Percentiles rank a stretch among this genome's conserved stretches.
phyloP scores from a whole-genome alignment of 2,329 filamentous ascomycete genomes.

The Fusarium sp. region DNA sequence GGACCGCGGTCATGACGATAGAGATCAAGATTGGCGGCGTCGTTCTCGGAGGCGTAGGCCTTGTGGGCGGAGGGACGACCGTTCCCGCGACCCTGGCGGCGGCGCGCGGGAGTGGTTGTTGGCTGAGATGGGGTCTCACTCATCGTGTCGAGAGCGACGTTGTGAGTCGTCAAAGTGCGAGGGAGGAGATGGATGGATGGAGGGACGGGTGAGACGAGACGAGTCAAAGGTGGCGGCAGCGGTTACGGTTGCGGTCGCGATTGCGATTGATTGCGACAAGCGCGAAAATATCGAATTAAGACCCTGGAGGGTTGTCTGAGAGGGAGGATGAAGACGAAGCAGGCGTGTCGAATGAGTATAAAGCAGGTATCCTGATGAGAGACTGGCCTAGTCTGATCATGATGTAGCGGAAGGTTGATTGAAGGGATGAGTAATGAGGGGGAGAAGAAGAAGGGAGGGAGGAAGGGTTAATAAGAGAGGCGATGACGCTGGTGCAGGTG shows the following conservation, averaged over 20 bases:
- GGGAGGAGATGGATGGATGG: conserved; percentile 1
- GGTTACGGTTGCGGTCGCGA: too few species aligned
- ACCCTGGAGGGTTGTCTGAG: conserved; percentile 39
- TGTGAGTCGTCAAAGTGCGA: conserved; percentile 7
- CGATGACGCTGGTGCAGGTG: conserved; percentile 39
- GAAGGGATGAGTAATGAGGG: conserved; percentile 35
- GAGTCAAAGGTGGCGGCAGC: conserved; percentile 4
- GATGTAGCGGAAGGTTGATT: conserved; percentile 40
- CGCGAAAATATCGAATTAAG: conserved; percentile 33
- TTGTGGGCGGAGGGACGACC: conserved; percentile 63
- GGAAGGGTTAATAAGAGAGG: conserved; percentile 36
- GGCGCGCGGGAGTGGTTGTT: conserved; percentile 56
- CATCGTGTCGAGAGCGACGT: conserved; percentile 48
- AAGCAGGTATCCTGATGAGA: conserved; percentile 41
- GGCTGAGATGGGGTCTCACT: conserved; percentile 53
- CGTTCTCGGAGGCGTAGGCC: conserved; percentile 74
- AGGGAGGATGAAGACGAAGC: conserved; percentile 32
- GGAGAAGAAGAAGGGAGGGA: conserved; percentile 31
- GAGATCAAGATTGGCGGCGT: conserved; percentile 55
- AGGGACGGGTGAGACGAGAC: conserved; percentile 15
- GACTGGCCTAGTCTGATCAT: conserved; percentile 45
- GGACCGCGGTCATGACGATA: conserved; percentile 54
- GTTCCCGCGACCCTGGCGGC: conserved; percentile 59
- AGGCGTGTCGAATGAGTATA: conserved; percentile 37
- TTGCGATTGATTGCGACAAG: conserved; percentile 34